Conservation (phyloP, 306 rosid genomes). For the Styphnolobium japonicum region DNA sequence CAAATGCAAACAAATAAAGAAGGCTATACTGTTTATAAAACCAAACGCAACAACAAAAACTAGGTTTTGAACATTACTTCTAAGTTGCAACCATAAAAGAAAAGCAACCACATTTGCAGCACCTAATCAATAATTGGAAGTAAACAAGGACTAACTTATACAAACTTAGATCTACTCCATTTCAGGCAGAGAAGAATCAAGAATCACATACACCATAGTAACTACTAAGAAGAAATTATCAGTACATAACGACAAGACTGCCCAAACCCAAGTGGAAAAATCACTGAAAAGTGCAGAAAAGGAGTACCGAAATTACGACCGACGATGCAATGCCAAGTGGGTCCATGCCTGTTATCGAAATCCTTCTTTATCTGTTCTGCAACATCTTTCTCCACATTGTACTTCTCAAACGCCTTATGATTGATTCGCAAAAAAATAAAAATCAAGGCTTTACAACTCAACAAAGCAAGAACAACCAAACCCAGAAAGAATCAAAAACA, state of each 20-base stretch:
- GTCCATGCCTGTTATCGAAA: slow-evolving; percentile 79
- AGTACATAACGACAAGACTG: slow-evolving; percentile 11
- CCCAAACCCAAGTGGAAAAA: slow-evolving; percentile 5
- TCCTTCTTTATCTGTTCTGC: slow-evolving; percentile 87
- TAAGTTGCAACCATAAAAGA: not conserved
- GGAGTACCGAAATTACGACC: slow-evolving; percentile 77
- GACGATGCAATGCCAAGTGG: slow-evolving; percentile 96
- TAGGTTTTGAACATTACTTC: not conserved
- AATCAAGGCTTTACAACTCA: not conserved
- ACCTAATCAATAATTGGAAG: not conserved
- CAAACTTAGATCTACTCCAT: slow-evolving; percentile 38
- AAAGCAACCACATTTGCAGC: not conserved
- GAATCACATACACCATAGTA: slow-evolving; percentile 2
- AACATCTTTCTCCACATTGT: slow-evolving; percentile 70
- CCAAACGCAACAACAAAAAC: not conserved
- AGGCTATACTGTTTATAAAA: not conserved
- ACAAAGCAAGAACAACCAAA: not conserved
- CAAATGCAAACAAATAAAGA: not conserved
- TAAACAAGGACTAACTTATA: not conserved
- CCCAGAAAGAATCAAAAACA: slow-evolving; percentile 14
- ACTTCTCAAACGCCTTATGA: slow-evolving; percentile 88
- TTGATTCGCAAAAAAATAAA: not conserved
- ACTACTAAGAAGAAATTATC: not conserved
- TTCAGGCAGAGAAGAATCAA: slow-evolving; percentile 18
- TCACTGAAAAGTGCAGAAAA: not conserved